These are phyloP conservation scores for Spathaspora jeffriesii DNA, from an alignment of 1,139 yeast species.

Conservation along the genomic window DNA sequence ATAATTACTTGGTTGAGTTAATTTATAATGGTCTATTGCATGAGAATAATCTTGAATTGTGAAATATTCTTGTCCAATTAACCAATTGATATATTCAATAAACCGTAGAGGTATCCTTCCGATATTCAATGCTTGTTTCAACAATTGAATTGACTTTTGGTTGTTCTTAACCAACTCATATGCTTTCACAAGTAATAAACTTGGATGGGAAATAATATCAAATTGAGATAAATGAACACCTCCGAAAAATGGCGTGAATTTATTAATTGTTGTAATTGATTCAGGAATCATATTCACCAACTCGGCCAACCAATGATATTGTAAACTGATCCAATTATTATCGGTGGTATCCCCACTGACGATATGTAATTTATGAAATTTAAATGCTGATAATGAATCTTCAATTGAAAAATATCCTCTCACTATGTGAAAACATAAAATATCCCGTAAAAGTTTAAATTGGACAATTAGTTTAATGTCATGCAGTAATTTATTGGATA, in stretches of 20 bases:
- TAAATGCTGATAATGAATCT: constrained; percentile 58
- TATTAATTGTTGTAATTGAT: constrained; percentile 20
- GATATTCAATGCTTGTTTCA: constrained; percentile 12
- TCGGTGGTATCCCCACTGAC: constrained; percentile 24
- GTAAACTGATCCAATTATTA: constrained; percentile 44
- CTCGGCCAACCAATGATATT: constrained; percentile 58
- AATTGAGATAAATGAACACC: constrained; percentile 29
- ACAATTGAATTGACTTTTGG: constrained; percentile 23
- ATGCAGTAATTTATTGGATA: constrained; percentile 14
- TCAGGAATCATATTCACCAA: constrained; percentile 48
- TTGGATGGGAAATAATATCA: constrained; percentile 30
- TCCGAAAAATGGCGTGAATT: constrained; percentile 26
- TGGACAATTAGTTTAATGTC: constrained; percentile 30
- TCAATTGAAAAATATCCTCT: constrained; percentile 63
- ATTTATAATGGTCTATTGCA: constrained; percentile 13
- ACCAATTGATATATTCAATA: constrained; percentile 38
- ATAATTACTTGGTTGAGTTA: constrained; percentile 8
- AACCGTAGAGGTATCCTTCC: not conserved
- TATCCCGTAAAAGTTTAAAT: constrained; percentile 54
- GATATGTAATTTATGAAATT: constrained; percentile 66
- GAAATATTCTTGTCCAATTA: constrained; percentile 48
- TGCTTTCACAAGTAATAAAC: constrained; percentile 29
- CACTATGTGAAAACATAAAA: constrained; percentile 62
- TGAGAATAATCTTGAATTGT: constrained; percentile 5
- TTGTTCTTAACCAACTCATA: constrained; percentile 7